Conservation (phyloP, 495 filamentous ascomycete genomes). For the Stereocaulon alpinum region DNA sequence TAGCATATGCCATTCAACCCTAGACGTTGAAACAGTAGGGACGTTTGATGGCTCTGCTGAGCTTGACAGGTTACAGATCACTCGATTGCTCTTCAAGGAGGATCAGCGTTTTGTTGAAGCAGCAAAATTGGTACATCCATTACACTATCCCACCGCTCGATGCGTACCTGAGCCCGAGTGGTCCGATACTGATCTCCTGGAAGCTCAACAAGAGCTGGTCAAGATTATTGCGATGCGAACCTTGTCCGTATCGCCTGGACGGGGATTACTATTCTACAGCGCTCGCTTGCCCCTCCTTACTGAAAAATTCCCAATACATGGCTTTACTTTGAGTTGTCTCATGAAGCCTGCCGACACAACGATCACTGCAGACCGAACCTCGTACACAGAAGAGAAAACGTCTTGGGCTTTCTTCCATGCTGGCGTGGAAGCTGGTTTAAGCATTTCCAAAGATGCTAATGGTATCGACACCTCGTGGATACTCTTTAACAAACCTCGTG, state of each 20-base stretch:
- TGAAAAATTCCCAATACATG: slow-evolving; percentile 74
- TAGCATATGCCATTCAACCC: slow-evolving; percentile 51
- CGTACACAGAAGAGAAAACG: slow-evolving; percentile 88
- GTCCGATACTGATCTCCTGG: slow-evolving; percentile 77
- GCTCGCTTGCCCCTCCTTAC: slow-evolving; percentile 76
- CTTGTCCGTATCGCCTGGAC: slow-evolving; percentile 72
- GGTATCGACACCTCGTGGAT: slow-evolving; percentile 99
- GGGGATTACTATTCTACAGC: slow-evolving; percentile 75
- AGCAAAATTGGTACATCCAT: slow-evolving; percentile 63
- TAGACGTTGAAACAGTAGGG: slow-evolving; percentile 48
- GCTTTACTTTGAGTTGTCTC: slow-evolving; percentile 77
- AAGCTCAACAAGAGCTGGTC: slow-evolving; percentile 83
- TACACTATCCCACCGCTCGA: slow-evolving; percentile 62
- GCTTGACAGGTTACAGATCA: slow-evolving; percentile 68
- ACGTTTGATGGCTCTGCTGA: slow-evolving; percentile 59
- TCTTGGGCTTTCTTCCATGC: slow-evolving; percentile 98
- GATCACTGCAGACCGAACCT: slow-evolving; percentile 70
- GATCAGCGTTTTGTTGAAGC: slow-evolving; percentile 83
- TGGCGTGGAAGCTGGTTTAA: slow-evolving; percentile 80
- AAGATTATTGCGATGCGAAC: slow-evolving; percentile 78
- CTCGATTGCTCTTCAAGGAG: slow-evolving; percentile 77
- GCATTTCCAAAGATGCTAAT: slow-evolving; percentile 79
- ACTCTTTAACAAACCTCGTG: slow-evolving; percentile 89
- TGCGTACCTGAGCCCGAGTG: slow-evolving; percentile 66
- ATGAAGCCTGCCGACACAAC: slow-evolving; percentile 87